Base-by-base conservation (phyloP, 768 basidiomycete genomes). In the Basidioascus undulatus region DNA sequence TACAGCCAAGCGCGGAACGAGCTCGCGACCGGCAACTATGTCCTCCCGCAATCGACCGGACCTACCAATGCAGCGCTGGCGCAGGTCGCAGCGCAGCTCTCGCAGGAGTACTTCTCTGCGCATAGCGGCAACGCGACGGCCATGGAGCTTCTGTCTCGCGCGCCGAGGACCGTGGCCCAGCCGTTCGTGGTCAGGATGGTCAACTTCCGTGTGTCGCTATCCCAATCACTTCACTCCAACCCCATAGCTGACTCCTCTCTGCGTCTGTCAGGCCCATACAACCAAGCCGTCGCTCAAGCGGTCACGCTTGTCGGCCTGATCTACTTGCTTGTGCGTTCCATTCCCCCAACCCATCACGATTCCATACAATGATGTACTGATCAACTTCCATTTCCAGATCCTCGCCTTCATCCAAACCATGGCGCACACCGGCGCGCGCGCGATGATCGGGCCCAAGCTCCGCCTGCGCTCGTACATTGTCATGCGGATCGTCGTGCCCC, bases 1-100 rank as follows among this genome's bases (percentile, higher is more conserved):
- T 67, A 65, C 47, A 47, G 57, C n/a, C 63, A 65, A 47, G 64
- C 60, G 11, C 53, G 65, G 13, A 57, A 63, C 34, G 65, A 66
- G 48, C 55, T 57, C 13, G 64, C 64, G 2, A 49, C 57, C 8
- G 58, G 55, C 8, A 62, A 51, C 42, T 65, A 58, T 44, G 48
- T 66, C 39, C 47, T 62, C 15, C 63, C 64, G 6, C 53, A 58
- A 30, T 54, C 59, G 10, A 53, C 47, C 11, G 37, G 47, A 27
- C 44, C 57, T 24, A 47, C 59, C 5, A 48, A 49, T 4, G 32
- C 36, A 2, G 48, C 53, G 4, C 32, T 45, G 12, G 16, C 36
- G 5, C 24, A 32, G 18, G 37, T 39, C 19, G 36, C 35, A n/a
- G 26, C 35, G n/a, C 8, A 26, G 30, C 37, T 39, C 21, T 35